Base-by-base conservation (phyloP, 2,329 filamentous ascomycete genomes). In the Trichophyton simii region DNA sequence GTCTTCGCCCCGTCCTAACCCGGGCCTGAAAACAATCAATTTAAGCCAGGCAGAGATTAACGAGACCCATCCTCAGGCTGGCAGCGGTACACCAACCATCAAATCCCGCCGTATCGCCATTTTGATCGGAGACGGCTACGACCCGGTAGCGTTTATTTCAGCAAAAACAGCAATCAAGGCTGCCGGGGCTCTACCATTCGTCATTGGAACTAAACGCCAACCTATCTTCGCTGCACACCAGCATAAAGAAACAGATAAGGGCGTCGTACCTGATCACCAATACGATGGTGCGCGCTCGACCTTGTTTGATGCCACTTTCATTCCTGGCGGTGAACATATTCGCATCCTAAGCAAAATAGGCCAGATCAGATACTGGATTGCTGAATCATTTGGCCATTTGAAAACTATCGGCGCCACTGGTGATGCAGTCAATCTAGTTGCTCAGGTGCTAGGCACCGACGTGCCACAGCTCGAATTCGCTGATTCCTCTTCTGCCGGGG, bases 371-470 rank as follows among this genome's bases (percentile, higher is more conserved):
- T 86, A 92, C 76, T 94, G 87, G 83, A 76, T 92, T 3, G 82
- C 87, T 1, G 89, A 94, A 72, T 86, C 88, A 0, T 94, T 92
- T 66, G 88, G 88, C 0, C 89, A 94, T 65, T 78, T 91, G 58
- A 94, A 94, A 78, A 77, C 87, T 1, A 87, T 94, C 25, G 89
- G 84, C 1, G 89, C 86, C 0, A 87, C 86, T 0, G 88, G 87
- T 0, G 87, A 91, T 69, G 88, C 79, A 0, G 82, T 89, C 0
- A 77, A 82, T 2, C 76, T 92, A 46, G 78, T 92, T 31, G 72
- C 78, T 58, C 72, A 79, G 34, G 73, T 73, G 1, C 61, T 73
- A 70, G 76, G 60, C 67, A 72, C 58, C 5, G 73, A 73, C 34
- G 70, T 80, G 3, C 75, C 78, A 0, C 78, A 77, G 3, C 73